Percentiles rank a stretch among this genome's conserved stretches.
phyloP scores from a whole-genome alignment of 305 asterid genomes.

The Striga hermonthica region DNA sequence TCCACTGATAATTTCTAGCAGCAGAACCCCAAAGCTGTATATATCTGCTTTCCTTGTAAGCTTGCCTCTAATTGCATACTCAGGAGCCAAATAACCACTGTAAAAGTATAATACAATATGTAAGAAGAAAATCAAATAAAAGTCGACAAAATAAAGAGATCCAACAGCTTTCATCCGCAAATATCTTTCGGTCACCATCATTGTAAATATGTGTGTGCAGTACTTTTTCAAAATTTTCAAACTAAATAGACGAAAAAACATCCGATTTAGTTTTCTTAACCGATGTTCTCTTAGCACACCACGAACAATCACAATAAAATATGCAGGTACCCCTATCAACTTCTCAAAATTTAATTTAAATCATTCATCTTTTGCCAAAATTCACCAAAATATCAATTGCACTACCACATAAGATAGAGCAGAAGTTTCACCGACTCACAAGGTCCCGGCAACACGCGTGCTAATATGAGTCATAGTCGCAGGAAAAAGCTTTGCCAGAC shows the following conservation, averaged over 20 bases:
- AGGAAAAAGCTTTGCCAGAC: constrained; percentile 82
- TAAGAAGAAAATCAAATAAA: constrained; percentile 1
- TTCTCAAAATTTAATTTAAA: too few species aligned
- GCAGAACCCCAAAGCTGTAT: constrained; percentile 81
- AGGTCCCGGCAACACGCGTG: constrained; percentile 91
- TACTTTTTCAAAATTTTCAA: too few species aligned
- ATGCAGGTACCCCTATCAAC: too few species aligned
- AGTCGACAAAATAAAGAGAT: background rate
- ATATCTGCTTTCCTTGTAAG: constrained; percentile 86
- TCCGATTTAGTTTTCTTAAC: too few species aligned
- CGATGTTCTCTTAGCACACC: too few species aligned
- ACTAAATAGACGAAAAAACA: too few species aligned
- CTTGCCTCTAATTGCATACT: constrained; percentile 92
- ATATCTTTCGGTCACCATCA: background rate
- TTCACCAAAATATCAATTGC: too few species aligned
- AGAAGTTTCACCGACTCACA: constrained; percentile 42
- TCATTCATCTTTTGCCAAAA: too few species aligned
- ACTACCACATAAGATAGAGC: too few species aligned
- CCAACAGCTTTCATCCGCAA: too few species aligned
- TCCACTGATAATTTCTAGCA: constrained; percentile 78
- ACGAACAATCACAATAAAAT: too few species aligned
- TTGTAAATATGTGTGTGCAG: background rate
- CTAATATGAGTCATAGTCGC: constrained; percentile 78
- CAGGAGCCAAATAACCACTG: constrained; percentile 99
- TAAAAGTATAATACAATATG: constrained; percentile 9